Base-by-base conservation (phyloP, 2,329 filamentous ascomycete genomes). In the Fusarium kyushuense region DNA sequence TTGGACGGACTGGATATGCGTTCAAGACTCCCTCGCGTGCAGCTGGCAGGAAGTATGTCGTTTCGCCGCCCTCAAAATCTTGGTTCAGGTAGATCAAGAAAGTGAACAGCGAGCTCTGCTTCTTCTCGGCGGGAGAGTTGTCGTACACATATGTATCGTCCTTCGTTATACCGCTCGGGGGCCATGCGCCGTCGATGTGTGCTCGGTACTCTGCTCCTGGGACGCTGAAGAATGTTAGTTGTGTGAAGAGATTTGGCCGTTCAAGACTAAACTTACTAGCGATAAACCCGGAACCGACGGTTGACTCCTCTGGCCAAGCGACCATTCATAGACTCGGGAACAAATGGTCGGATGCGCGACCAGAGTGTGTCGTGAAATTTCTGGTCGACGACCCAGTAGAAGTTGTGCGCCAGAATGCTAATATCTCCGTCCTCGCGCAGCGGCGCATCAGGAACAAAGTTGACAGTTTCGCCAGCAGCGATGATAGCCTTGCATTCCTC, bases 121-220 rank as follows among this genome's bases (percentile, higher is more conserved):
- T 87, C 30, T 84, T 84, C 0, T 79, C 81, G 1, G 81, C 63
- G 0, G 89, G 89, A 2, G 89, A 92, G 2, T 84, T 79, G 67
- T 92, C 90, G 76, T 92, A 92, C 5, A 90, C 82, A 57, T 92
- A 92, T 1, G 79, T 84, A 65, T 86, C 83, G 52, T 84, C 81
- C 0, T 86, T 78, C 2, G 84, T 77, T 43, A 92, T 88, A 3
- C 88, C 88, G 0, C 89, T 92, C 0, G 90, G 90, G 14, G 90
- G 90, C 90, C 90, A 92, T 0, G 90, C 90, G 10, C 90, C 90
- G 69, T 92, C 83, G 60, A 92, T 91, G 67, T 92, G 90, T 60
- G 86, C 88, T 10, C 90, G 81, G 72, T 92, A 92, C 74, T 92
- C 90, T 0, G 90, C 90, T 1, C 90, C 90, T 2, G 90, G 89